These are phyloP conservation scores for Brassica balearica DNA, from an alignment of 441 rosid species.

Conservation along the genomic window DNA sequence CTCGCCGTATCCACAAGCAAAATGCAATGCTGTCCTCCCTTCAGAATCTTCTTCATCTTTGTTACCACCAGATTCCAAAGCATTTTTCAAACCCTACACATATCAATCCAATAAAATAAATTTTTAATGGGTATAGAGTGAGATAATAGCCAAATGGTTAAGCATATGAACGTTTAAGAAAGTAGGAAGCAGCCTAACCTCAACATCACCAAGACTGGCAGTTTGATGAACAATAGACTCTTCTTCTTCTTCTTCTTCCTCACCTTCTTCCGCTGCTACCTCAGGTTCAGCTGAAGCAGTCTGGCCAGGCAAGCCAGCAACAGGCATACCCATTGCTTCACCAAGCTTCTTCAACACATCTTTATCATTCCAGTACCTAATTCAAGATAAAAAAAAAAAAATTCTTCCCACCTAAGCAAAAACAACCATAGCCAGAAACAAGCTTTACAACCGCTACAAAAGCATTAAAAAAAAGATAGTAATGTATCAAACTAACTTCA, in stretches of 20 bases:
- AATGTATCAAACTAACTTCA: constrained; percentile 64
- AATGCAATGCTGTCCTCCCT: constrained; percentile 95
- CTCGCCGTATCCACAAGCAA: constrained; percentile 98
- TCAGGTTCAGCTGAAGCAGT: constrained; percentile 61
- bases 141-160: constrained; percentile 3
- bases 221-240: constrained; percentile 88
- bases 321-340: constrained; percentile 95
- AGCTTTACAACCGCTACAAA: constrained; percentile 3
- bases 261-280: constrained; percentile 62
- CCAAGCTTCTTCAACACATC: constrained; percentile 89
- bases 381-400: constrained; percentile 25
- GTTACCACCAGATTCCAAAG: constrained; percentile 80
- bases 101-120: constrained; percentile 2
- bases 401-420: constrained; percentile 18
- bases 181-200: constrained; percentile 49
- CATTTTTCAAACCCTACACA: constrained; percentile 73
- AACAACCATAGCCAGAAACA: constrained; percentile 10
- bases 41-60: constrained; percentile 96
- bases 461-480: not conserved
- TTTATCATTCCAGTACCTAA: constrained; percentile 96
- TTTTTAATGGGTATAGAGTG: not conserved
- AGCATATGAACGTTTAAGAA: constrained; percentile 4
- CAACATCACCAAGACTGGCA: constrained; percentile 95
- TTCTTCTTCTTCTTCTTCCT: constrained; percentile 79
- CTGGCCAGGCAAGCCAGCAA: constrained; percentile 69